Conservation (phyloP, 2,329 filamentous ascomycete species). For the Fusarium mundagurra region DNA sequence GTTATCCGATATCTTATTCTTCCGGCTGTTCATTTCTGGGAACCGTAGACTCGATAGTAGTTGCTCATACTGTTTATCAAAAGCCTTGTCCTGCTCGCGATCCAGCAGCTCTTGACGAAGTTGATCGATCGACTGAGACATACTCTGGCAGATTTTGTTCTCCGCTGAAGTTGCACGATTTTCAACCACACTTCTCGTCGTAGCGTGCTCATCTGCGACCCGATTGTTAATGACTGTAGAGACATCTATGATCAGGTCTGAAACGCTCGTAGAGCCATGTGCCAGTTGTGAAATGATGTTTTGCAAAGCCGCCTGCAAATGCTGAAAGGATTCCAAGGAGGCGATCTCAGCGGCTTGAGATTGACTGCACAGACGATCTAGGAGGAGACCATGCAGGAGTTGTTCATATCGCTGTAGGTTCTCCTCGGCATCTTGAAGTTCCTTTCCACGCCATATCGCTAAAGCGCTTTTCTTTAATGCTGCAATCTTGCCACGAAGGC, state of each 20-base stretch:
- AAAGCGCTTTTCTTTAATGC: neutral
- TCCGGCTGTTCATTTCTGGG: neutral
- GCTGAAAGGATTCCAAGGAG: neutral
- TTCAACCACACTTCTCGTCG: neutral
- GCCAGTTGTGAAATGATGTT: accelerated
- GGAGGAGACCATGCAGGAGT: neutral
- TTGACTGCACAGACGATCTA: neutral
- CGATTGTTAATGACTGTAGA: accelerated
- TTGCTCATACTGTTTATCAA: neutral
- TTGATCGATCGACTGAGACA: neutral
- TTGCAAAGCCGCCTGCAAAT: neutral
- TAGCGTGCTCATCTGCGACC: neutral
- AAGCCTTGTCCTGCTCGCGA: neutral
- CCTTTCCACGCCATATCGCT: neutral
- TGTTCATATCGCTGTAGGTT: neutral
- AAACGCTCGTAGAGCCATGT: accelerated
- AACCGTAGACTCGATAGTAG: neutral
- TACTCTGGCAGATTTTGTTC: neutral
- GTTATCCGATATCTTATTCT: neutral
- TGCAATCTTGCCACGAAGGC: accelerated
- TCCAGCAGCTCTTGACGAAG: neutral
- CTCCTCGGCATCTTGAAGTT: neutral
- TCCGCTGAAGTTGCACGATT: neutral
- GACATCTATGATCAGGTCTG: neutral
- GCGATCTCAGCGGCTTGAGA: neutral